These are phyloP conservation scores for Zymoseptoria tritici DNA, from an alignment of 2,329 filamentous ascomycete species.

Conservation along the genomic window DNA sequence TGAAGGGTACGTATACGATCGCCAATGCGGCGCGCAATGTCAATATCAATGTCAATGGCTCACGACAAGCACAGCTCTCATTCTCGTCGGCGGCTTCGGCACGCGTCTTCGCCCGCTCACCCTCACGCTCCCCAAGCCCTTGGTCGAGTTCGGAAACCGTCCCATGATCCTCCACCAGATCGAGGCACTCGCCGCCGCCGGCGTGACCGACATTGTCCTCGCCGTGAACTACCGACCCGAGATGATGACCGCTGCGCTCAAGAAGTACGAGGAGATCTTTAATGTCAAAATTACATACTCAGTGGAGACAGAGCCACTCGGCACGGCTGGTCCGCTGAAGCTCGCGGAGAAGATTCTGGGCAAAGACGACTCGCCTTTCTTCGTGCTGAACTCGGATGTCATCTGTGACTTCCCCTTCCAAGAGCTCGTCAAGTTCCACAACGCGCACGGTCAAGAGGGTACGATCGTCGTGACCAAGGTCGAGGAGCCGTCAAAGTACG, in stretches of 20 bases:
- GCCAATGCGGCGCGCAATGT: neutral
- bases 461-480: constrained; percentile 99
- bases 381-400: constrained; percentile 96
- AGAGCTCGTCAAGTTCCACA: constrained; percentile 86
- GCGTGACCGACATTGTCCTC: constrained; percentile 94
- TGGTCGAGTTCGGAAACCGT: constrained; percentile 98
- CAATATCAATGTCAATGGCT: constrained; percentile 7
- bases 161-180: constrained; percentile 99
- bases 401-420: constrained; percentile 97
- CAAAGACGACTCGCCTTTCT: constrained; percentile 93
- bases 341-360: constrained; percentile 84
- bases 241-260: constrained; percentile 89
- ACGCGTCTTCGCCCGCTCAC: constrained; percentile 95
- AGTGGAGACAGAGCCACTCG: constrained; percentile 89
- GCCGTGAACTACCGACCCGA: constrained; percentile 98
- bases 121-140: constrained; percentile 89
- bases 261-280: constrained; percentile 90
- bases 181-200: constrained; percentile 83
- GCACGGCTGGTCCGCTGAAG: constrained; percentile 91
- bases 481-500: constrained; percentile 97
- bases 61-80: constrained; percentile 61
- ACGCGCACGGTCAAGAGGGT: constrained; percentile 84
- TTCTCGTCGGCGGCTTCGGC: constrained; percentile 98
- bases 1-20: constrained; percentile 17
- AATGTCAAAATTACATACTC: constrained; percentile 96